Conservation (phyloP, 176 grass and related monocot genomes). For the Typha latifolia region DNA sequence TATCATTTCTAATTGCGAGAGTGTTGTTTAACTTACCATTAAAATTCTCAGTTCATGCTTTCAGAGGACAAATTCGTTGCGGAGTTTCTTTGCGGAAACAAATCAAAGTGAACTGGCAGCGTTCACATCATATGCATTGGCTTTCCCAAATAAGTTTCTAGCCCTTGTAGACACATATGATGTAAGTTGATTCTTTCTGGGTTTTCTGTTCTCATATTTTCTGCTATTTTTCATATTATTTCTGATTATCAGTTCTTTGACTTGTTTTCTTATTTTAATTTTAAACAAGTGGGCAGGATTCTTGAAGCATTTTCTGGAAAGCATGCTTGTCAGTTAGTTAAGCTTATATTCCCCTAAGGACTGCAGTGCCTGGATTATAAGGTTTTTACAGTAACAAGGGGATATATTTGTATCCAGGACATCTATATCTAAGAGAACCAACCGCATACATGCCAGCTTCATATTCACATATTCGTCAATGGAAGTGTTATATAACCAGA, state of each 20-base stretch:
- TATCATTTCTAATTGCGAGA: no score
- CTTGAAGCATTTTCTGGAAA: no score
- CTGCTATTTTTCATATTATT: background rate
- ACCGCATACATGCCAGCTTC: no score
- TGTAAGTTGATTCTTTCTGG: constrained; percentile 37
- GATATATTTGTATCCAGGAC: no score
- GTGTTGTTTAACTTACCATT: background rate
- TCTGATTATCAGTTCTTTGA: background rate
- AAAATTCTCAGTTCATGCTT: constrained; percentile 1
- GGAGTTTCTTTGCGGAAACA: constrained; percentile 61
- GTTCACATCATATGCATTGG: constrained; percentile 93
- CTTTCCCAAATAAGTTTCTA: constrained; percentile 84
- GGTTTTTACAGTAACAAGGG: no score
- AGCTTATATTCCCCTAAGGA: no score
- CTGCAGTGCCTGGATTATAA: no score
- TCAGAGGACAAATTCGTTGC: constrained; percentile 42
- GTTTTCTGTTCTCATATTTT: background rate
- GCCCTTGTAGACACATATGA: constrained; percentile 96
- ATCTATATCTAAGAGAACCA: no score
- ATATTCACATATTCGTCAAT: no score
- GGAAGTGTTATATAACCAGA: no score
- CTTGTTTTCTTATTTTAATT: background rate
- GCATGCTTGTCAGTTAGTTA: no score
- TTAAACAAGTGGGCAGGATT: no score
- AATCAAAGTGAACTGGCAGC: constrained; percentile 95